A percentile compares a stretch with the other conserved stretches of the same genome.
Conservation (phyloP, 225 moss, liverwort and hornwort genomes). For the Bryum argenteum region DNA sequence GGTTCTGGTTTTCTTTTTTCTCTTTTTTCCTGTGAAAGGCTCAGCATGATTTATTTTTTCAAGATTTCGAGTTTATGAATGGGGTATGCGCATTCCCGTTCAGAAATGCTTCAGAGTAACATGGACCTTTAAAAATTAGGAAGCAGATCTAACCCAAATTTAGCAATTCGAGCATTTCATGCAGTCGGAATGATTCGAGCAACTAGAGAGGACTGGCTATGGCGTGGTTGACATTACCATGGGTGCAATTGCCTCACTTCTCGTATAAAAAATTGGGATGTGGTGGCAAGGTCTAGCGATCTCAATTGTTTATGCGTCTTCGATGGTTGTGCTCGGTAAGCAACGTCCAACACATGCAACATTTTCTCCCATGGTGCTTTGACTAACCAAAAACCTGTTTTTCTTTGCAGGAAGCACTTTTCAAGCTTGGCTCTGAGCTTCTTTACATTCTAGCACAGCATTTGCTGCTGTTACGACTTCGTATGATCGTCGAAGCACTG, state of each 20-base stretch:
- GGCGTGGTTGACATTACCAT: slow-evolving; percentile 83
- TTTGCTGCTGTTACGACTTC: slow-evolving; percentile 59
- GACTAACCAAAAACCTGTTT: no score
- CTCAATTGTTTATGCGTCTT: slow-evolving; percentile 58
- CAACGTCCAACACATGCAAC: not conserved
- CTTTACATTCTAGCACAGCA: slow-evolving; percentile 76
- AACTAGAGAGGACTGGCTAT: slow-evolving; percentile 60
- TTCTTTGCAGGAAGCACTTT: no score
- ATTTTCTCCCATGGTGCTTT: no score
- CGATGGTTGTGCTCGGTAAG: slow-evolving; percentile 76
- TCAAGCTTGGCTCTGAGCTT: slow-evolving; percentile 66
- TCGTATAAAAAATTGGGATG: slow-evolving; percentile 55
- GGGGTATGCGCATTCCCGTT: no score
- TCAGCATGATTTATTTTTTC: no score
- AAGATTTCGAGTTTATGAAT: no score
- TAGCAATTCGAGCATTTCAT: no score
- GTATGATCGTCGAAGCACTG: slow-evolving; percentile 57
- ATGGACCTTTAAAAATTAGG: no score
- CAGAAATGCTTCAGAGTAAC: no score
- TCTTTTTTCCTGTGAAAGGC: no score
- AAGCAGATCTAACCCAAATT: no score
- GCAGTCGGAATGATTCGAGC: slow-evolving; percentile 47
- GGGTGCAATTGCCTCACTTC: slow-evolving; percentile 52
- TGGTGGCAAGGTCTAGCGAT: slow-evolving; percentile 66
- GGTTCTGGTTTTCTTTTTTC: no score